These are phyloP conservation scores for Sechiopsis laciniata DNA, from an alignment of 306 rosid genomes.

Conservation along the genomic window DNA sequence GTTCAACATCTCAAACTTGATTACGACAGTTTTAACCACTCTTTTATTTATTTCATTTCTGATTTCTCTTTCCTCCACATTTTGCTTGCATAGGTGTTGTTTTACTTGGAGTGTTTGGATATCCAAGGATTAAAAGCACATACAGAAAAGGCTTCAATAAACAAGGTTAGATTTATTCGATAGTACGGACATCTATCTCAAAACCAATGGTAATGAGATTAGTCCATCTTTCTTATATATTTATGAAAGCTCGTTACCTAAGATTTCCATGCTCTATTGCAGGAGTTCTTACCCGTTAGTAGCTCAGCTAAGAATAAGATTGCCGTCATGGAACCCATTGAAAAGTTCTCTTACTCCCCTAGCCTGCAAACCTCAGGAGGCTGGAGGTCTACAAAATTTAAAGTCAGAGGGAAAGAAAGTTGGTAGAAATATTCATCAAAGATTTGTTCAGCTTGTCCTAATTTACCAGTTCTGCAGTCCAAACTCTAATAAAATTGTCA, in stretches of 20 bases:
- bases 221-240: too few relatives aligned
- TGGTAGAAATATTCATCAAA: slow-evolving; percentile 3
- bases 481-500: background rate
- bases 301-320: slow-evolving; percentile 29
- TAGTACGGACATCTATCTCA: too few relatives aligned
- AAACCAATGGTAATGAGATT: too few relatives aligned
- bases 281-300: slow-evolving; percentile 39
- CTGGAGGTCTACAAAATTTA: slow-evolving; percentile 60
- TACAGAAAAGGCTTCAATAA: slow-evolving; percentile 31
- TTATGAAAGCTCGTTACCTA: background rate
- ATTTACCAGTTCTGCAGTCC: background rate
- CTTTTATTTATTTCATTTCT: background rate
- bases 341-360: slow-evolving; percentile 41
- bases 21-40: too few relatives aligned
- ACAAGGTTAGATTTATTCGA: slow-evolving; percentile 58
- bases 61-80: slow-evolving; percentile 16
- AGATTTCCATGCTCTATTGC: slow-evolving; percentile 9
- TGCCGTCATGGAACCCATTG: slow-evolving; percentile 40
- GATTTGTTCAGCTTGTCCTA: slow-evolving; percentile 18
- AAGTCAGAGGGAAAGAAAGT: slow-evolving; percentile 37
- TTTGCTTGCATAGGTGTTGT: slow-evolving; percentile 45
- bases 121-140: slow-evolving; percentile 43
- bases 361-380: slow-evolving; percentile 35
- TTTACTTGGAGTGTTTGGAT: slow-evolving; percentile 58
- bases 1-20: too few relatives aligned